These are phyloP conservation scores for Saitozyma podzolica DNA, from an alignment of 768 basidiomycete species.

Conservation along the genomic window DNA sequence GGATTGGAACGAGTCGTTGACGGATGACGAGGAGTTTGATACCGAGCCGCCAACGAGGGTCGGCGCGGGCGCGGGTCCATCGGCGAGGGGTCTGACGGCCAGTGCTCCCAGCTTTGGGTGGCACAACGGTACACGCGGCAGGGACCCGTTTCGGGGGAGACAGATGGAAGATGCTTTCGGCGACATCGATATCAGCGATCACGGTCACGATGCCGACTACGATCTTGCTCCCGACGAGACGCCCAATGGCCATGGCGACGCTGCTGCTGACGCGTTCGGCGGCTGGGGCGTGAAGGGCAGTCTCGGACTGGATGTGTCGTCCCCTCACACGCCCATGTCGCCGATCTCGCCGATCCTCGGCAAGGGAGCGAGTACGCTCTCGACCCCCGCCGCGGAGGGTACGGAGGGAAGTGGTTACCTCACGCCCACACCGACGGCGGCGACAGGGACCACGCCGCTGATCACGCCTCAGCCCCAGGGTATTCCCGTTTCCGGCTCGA, in stretches of 20 bases:
- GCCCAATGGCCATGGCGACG: neutral
- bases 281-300: no score
- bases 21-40: constrained; percentile 43
- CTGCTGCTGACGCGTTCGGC: neutral
- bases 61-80: constrained; percentile 7
- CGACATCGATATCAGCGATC: neutral
- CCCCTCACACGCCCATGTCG: constrained; percentile 2
- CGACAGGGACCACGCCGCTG: neutral
- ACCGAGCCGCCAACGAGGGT: neutral
- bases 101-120: no score
- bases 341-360: constrained; percentile 1
- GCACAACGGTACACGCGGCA: neutral
- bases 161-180: neutral
- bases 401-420: constrained; percentile 5
- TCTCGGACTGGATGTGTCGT: neutral
- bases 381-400: neutral
- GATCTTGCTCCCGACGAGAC: neutral
- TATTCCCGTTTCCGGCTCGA: constrained; percentile 4
- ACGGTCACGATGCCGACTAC: neutral
- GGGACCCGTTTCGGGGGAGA: neutral
- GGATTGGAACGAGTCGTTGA: constrained; percentile 41
- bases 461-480: neutral
- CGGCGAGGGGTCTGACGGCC: constrained; percentile 7
- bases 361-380: constrained; percentile 7
- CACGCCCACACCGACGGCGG: neutral